These are phyloP conservation scores for Podospora comata DNA, from an alignment of 495 filamentous ascomycete species.

Conservation along the genomic window DNA sequence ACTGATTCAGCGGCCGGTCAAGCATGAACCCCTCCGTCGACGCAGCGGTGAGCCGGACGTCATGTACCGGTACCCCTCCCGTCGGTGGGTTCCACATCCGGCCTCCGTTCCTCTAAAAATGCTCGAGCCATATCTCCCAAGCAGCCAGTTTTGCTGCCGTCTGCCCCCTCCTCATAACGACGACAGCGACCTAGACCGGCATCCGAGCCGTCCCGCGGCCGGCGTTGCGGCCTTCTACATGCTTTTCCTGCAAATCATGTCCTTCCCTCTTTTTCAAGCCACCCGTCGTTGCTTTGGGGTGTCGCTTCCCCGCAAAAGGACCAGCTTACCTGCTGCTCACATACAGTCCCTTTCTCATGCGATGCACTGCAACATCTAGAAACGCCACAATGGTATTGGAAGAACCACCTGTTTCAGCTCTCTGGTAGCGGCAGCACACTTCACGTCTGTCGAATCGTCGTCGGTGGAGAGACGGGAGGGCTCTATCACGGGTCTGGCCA, in stretches of 20 bases:
- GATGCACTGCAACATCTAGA: conserved; percentile 17
- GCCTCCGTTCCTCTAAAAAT: conserved; percentile 3
- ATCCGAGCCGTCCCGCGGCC: conserved; percentile 32
- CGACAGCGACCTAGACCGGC: conserved; percentile 12
- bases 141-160: neutral
- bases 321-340: conserved; percentile 8
- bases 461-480: conserved; percentile 13
- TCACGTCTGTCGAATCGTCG: conserved; percentile 22
- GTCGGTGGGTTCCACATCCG: neutral
- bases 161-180: neutral
- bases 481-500: neutral
- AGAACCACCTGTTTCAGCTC: conserved; percentile 20
- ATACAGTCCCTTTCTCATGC: conserved; percentile 4
- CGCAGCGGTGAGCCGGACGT: conserved; percentile 15
- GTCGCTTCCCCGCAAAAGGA: conserved; percentile 25
- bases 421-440: conserved; percentile 24
- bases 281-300: conserved; percentile 16
- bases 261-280: conserved; percentile 24
- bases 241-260: conserved; percentile 10
- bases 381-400: conserved; percentile 22
- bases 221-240: conserved; percentile 1
- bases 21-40: conserved; percentile 7
- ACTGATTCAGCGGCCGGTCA: conserved; percentile 2
- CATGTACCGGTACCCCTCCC: neutral
- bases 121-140: conserved; percentile 1